These are phyloP conservation scores for Thielaviopsis euricoi DNA, from an alignment of 2,329 filamentous ascomycete species.

Conservation along the genomic window DNA sequence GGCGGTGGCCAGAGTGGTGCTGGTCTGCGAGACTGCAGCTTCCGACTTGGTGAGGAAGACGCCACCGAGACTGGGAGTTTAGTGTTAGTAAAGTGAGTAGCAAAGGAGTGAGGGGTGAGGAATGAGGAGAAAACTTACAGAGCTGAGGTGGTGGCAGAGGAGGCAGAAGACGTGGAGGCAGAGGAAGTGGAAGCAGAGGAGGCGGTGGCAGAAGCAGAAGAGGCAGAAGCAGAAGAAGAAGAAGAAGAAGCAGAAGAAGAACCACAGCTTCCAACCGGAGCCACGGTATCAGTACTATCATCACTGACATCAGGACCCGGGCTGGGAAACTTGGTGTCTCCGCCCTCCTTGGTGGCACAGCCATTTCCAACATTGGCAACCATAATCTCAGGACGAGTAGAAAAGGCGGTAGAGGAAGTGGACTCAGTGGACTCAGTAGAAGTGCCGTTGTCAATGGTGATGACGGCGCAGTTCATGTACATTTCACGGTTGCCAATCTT, in stretches of 20 bases:
- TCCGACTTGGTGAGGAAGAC: slow-evolving; percentile 22
- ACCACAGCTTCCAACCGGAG: slow-evolving; percentile 23
- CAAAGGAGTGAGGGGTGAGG: not conserved
- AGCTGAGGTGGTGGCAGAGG: slow-evolving; percentile 14
- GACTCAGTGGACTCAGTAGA: slow-evolving; percentile 14
- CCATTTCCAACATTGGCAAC: slow-evolving; percentile 48
- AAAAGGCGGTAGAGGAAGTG: slow-evolving; percentile 25
- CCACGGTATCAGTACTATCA: slow-evolving; percentile 19
- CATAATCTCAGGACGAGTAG: slow-evolving; percentile 48
- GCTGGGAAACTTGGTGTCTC: slow-evolving; percentile 47
- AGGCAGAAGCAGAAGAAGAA: slow-evolving; percentile 9
- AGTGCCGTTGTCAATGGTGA: slow-evolving; percentile 36
- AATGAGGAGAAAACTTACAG: slow-evolving; percentile 16
- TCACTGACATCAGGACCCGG: slow-evolving; percentile 40
- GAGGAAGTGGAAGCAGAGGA: not conserved
- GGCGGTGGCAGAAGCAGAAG: slow-evolving; percentile 11
- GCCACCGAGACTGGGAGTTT: slow-evolving; percentile 22
- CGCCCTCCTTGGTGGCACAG: slow-evolving; percentile 40
- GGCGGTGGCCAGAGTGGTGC: slow-evolving; percentile 16
- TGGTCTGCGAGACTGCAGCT: slow-evolving; percentile 5
- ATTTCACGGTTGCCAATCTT: slow-evolving; percentile 62
- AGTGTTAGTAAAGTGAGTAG: not conserved
- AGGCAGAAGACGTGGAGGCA: slow-evolving; percentile 15
- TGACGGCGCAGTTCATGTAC: slow-evolving; percentile 73
- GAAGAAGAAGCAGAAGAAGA: slow-evolving; percentile 15